phyloP scores from a whole-genome alignment of 1,284 basidiomycete species.

The Leccinum subspadiceum region DNA sequence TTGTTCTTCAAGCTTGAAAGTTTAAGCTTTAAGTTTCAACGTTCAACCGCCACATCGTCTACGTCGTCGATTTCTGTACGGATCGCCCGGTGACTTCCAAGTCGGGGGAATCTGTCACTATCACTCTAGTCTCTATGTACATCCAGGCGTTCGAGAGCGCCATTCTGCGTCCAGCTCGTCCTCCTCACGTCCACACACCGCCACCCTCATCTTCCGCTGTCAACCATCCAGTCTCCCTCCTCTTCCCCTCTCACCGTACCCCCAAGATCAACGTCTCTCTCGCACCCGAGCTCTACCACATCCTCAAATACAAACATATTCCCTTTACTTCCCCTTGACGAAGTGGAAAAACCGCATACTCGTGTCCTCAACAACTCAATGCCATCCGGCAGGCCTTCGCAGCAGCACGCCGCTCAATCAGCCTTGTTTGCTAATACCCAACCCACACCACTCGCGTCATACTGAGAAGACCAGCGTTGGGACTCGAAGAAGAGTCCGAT shows the following conservation, averaged over 20 bases:
- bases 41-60: neutral
- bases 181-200: too few species aligned
- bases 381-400: conserved; percentile 10
- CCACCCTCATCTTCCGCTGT: too few species aligned
- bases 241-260: conserved; percentile 44
- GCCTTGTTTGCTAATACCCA: conserved; percentile 7
- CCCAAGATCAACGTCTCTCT: conserved; percentile 38
- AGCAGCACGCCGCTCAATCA: conserved; percentile 10
- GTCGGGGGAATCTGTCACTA: conserved; percentile 63
- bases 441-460: conserved; percentile 15
- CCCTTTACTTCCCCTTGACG: conserved; percentile 14
- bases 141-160: too few species aligned
- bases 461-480: conserved; percentile 5
- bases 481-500: conserved; percentile 16
- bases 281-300: conserved; percentile 19
- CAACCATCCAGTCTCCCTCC: too few species aligned
- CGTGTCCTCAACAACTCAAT: conserved; percentile 1
- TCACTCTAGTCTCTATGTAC: conserved; percentile 37
- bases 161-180: too few species aligned
- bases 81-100: conserved; percentile 60
- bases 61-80: conserved; percentile 29
- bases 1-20: neutral
- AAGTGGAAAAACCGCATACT: conserved; percentile 10
- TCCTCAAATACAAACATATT: conserved; percentile 29
- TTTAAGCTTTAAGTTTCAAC: too few species aligned